A percentile compares a stretch with the other conserved stretches of the same genome.
phyloP scores from a whole-genome alignment of 2,329 filamentous ascomycete species.

The Coniochaeta prunicola region DNA sequence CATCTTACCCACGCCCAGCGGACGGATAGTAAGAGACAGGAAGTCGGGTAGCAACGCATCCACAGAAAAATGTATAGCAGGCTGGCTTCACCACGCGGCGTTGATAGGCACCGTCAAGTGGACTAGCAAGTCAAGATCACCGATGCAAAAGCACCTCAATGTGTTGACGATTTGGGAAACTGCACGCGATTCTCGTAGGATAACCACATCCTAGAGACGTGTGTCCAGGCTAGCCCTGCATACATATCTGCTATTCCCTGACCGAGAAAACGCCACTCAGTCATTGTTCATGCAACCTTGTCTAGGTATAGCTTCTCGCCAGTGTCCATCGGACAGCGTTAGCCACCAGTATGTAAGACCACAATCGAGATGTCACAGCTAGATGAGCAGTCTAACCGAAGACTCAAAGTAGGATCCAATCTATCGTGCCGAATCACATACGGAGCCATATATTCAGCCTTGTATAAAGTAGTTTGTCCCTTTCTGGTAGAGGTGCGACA shows the following conservation, averaged over 20 bases:
- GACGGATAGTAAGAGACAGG: neutral
- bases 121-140: neutral
- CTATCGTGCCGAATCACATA: neutral
- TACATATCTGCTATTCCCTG: neutral
- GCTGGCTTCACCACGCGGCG: neutral
- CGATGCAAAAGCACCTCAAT: neutral
- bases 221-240: neutral
- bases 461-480: neutral
- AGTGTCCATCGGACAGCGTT: neutral
- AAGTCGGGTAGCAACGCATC: constrained; percentile 2
- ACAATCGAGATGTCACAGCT: neutral
- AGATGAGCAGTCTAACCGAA: neutral
- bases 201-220: neutral
- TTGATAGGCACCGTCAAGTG: neutral
- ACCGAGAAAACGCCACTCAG: neutral
- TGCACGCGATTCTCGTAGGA: neutral
- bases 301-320: neutral
- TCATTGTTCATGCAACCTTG: neutral
- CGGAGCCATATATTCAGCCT: neutral
- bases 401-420: neutral
- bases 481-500: neutral
- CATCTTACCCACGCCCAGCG: neutral
- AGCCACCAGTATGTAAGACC: neutral
- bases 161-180: neutral
- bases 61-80: neutral